These are phyloP conservation scores for Chlorella sp. DNA, from an alignment of 139 green algal genomes.

Conservation along the genomic window DNA sequence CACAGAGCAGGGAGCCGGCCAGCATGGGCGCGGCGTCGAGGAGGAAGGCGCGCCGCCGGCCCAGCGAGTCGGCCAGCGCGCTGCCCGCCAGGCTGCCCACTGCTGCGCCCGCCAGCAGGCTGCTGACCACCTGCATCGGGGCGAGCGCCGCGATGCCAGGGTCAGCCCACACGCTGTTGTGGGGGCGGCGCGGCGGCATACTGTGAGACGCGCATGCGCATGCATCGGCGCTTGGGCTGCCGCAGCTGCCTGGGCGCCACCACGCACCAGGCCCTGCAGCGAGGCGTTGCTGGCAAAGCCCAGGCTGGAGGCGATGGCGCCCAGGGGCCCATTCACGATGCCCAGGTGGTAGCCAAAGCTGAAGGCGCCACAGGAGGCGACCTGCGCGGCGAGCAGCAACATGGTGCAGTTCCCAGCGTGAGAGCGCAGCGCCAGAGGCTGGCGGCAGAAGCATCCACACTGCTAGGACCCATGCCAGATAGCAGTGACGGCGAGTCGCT, in stretches of 20 bases:
- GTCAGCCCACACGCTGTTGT: no score
- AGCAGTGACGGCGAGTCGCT: no score
- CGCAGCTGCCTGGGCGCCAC: neutral
- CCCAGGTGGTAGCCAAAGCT: conserved; percentile 87
- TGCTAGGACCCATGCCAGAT: conserved; percentile 7
- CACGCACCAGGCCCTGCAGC: conserved; percentile 71
- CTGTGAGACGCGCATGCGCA: no score
- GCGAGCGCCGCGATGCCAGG: neutral
- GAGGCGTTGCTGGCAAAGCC: conserved; percentile 73
- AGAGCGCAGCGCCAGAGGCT: no score
- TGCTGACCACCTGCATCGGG: conserved; percentile 78
- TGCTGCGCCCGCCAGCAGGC: conserved; percentile 75
- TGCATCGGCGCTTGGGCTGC: no score
- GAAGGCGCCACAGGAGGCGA: conserved; percentile 76
- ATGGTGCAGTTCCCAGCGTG: no score
- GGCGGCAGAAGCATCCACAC: no score
- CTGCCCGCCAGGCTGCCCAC: conserved; percentile 70
- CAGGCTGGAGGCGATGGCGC: conserved; percentile 76
- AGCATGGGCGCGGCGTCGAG: conserved; percentile 72
- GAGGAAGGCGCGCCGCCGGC: conserved; percentile 67
- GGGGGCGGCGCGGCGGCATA: no score
- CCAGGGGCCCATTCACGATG: conserved; percentile 90
- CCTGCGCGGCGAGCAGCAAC: conserved; percentile 36
- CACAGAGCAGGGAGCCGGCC: conserved; percentile 71
- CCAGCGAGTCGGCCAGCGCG: conserved; percentile 75